Evolutionary conservation across 164 flowering plant genomes (phyloP).

Genomic region (Chloranthus sessilifolius): DNA sequence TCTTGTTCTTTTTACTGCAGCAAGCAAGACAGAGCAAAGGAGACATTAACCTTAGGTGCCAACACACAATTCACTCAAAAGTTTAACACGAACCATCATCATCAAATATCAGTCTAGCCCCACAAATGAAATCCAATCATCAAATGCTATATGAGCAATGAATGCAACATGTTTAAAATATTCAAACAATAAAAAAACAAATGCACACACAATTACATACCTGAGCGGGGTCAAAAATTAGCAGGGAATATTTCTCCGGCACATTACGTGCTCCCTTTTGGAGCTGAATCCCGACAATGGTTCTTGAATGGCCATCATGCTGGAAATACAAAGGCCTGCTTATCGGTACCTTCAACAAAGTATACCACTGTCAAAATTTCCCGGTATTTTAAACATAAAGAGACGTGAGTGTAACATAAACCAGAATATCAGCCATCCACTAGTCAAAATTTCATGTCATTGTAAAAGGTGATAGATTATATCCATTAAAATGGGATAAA

Average conservation of each 20-base stretch:
- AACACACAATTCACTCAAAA: too few relatives aligned
- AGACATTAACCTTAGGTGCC: too few relatives aligned
- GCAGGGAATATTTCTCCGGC: slow-evolving; percentile 40
- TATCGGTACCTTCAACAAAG: slow-evolving; percentile 8
- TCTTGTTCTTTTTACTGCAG: too few relatives aligned
- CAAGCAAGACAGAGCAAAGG: too few relatives aligned
- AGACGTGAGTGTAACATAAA: background rate
- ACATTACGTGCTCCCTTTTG: slow-evolving; percentile 34
- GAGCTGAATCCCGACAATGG: slow-evolving; percentile 79
- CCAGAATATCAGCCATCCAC: background rate
- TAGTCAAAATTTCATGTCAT: too few relatives aligned
- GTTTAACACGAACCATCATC: too few relatives aligned
- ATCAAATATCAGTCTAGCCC: too few relatives aligned
- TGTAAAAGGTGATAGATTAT: background rate
- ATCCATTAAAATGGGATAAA: slow-evolving; percentile 9
- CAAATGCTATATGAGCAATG: background rate
- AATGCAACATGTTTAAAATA: background rate
- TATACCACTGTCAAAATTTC: slow-evolving; percentile 1
- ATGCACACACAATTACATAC: slow-evolving; percentile 54
- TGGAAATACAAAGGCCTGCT: slow-evolving; percentile 91
- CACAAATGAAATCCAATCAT: too few relatives aligned
- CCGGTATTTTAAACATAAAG: background rate
- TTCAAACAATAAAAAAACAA: background rate
- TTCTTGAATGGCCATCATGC: slow-evolving; percentile 92
- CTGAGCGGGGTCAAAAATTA: slow-evolving; percentile 73